A percentile compares a stretch with the other conserved stretches of the same genome.
These are phyloP conservation scores for Fibroporia radiculosa DNA, from an alignment of 768 basidiomycete genomes.

Conservation along the genomic window DNA sequence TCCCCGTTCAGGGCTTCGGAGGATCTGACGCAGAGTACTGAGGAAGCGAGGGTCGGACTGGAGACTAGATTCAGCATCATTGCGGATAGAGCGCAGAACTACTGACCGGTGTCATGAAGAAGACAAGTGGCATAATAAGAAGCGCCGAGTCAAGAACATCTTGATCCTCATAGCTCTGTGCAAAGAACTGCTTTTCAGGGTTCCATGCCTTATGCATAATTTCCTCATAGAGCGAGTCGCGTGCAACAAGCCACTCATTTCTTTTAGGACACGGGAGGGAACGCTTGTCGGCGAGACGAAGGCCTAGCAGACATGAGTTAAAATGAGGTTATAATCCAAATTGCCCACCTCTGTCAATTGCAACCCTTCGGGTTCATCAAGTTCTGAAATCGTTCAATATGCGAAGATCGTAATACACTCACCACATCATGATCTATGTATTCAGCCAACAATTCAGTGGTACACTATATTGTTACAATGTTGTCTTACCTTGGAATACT, in stretches of 20 bases:
- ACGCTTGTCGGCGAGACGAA: conserved; percentile 91
- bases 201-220: conserved; percentile 90
- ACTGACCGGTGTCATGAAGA: conserved; percentile 82
- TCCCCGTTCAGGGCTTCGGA: conserved; percentile 84
- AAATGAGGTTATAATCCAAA: neutral
- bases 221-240: conserved; percentile 87
- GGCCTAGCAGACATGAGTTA: conserved; percentile 31
- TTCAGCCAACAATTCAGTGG: no score
- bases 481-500: conserved; percentile 71
- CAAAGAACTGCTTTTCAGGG: conserved; percentile 56
- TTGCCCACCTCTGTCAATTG: conserved; percentile 76
- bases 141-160: conserved; percentile 81
- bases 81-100: neutral
- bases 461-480: neutral
- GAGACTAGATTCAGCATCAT: neutral
- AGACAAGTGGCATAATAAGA: conserved; percentile 87
- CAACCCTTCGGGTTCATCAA: conserved; percentile 71
- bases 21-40: conserved; percentile 72
- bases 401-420: conserved; percentile 14
- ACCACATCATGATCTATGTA: conserved; percentile 84
- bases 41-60: conserved; percentile 87
- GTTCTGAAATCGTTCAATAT: neutral
- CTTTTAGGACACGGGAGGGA: conserved; percentile 80
- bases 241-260: conserved; percentile 59
- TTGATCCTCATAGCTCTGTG: conserved; percentile 86